phyloP scores from a whole-genome alignment of 2,329 filamentous ascomycete genomes.

The Nemania serpens region DNA sequence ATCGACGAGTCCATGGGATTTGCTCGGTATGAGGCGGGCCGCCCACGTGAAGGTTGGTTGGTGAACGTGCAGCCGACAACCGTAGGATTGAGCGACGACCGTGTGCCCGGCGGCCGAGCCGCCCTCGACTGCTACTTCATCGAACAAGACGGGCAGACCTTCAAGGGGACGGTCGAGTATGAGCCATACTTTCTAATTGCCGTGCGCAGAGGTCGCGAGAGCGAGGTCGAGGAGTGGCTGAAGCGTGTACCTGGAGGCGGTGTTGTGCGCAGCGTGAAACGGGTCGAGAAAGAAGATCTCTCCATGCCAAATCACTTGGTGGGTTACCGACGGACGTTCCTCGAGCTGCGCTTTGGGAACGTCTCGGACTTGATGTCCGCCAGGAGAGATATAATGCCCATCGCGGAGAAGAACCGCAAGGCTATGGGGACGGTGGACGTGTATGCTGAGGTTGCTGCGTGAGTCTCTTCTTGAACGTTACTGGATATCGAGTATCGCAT shows the following conservation, averaged over 20 bases:
- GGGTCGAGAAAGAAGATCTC: conserved; percentile 89
- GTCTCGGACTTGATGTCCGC: conserved; percentile 85
- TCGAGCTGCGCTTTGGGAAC: conserved; percentile 86
- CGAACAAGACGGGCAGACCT: conserved; percentile 82
- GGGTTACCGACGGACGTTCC: conserved; percentile 85
- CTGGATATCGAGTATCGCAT: background rate
- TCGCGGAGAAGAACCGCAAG: conserved; percentile 96
- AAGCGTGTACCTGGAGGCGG: conserved; percentile 78
- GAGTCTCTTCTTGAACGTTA: conserved; percentile 41
- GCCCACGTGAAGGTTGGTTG: conserved; percentile 83
- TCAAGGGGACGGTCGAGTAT: conserved; percentile 96
- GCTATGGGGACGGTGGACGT: conserved; percentile 97
- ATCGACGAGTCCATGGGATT: conserved; percentile 98
- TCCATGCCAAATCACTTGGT: conserved; percentile 94
- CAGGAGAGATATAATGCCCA: conserved; percentile 79
- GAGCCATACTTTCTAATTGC: conserved; percentile 96
- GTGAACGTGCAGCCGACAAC: conserved; percentile 92
- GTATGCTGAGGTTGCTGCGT: conserved; percentile 95
- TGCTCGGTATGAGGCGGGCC: conserved; percentile 84
- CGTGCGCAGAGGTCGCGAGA: conserved; percentile 83
- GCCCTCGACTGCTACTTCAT: conserved; percentile 98
- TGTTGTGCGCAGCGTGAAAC: conserved; percentile 75
- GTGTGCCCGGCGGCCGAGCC: conserved; percentile 80
- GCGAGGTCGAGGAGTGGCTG: conserved; percentile 95
- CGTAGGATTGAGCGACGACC: conserved; percentile 73